Evolutionary conservation across 768 basidiomycete genomes (phyloP).

Genomic region (Daedaleopsis nitida): DNA sequence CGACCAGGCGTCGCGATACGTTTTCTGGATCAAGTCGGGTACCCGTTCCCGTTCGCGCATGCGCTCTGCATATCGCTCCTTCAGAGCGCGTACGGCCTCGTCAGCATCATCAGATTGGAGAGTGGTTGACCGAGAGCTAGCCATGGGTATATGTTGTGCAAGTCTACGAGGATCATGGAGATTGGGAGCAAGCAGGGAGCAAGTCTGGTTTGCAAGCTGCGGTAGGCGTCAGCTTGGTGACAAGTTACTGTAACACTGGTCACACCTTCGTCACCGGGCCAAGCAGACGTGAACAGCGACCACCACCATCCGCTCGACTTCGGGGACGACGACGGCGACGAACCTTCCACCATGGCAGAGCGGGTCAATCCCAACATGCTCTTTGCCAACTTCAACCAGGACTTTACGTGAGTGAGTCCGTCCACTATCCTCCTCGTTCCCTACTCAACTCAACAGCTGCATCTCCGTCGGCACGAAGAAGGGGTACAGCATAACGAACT

Average conservation of each 20-base stretch:
- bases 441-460: slow-evolving; percentile 51
- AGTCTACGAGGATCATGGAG: background rate
- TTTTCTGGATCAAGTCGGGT: slow-evolving; percentile 4
- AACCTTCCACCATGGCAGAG: slow-evolving; percentile 36
- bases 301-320: slow-evolving; percentile 5
- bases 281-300: slow-evolving; percentile 2
- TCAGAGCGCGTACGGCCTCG: background rate
- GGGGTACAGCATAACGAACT: slow-evolving; percentile 97
- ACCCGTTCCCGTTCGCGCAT: background rate
- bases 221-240: too few relatives aligned
- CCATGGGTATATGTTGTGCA: background rate
- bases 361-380: slow-evolving; percentile 56
- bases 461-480: slow-evolving; percentile 93
- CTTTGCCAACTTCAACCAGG: slow-evolving; percentile 97
- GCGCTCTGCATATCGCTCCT: slow-evolving; percentile 5
- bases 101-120: background rate
- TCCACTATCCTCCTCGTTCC: background rate
- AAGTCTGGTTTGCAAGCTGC: too few relatives aligned
- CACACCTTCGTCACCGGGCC: slow-evolving; percentile 11
- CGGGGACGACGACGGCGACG: slow-evolving; percentile 1
- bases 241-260: slow-evolving; percentile 10
- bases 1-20: slow-evolving; percentile 43
- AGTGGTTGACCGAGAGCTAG: background rate
- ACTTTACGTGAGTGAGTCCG: slow-evolving; percentile 72
- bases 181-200: too few relatives aligned